Evolutionary conservation across 192 early-diverging fungal species (phyloP).

Genomic region (Phlyctochytrium bullatum): DNA sequence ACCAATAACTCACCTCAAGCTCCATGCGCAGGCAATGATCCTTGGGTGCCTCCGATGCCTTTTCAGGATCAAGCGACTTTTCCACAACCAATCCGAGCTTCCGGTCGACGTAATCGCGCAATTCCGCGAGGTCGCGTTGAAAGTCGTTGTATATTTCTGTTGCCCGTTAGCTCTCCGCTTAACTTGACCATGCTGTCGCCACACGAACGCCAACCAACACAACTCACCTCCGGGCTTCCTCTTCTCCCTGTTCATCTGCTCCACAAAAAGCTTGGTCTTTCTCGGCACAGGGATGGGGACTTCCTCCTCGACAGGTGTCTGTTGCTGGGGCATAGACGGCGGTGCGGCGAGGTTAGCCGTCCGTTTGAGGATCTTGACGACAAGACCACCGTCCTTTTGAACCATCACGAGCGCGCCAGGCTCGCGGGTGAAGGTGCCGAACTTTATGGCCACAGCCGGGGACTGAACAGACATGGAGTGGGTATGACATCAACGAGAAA

Average conservation of each 20-base stretch:
- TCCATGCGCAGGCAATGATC: neutral
- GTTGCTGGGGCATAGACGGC: neutral
- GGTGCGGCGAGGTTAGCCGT: neutral
- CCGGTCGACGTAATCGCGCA: too few species aligned
- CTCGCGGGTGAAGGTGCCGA: conserved; percentile 23
- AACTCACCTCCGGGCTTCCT: conserved; percentile 11
- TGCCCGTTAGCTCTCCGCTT: neutral
- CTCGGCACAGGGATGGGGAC: conserved; percentile 6
- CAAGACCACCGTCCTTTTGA: conserved; percentile 5
- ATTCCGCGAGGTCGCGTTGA: conserved; percentile 11
- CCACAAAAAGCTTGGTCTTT: conserved; percentile 15
- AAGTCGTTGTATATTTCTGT: conserved; percentile 11
- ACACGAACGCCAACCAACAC: neutral
- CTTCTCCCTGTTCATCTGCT: conserved; percentile 14
- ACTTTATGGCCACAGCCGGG: conserved; percentile 9
- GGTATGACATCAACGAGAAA: neutral
- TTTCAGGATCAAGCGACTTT: neutral
- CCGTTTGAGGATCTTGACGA: conserved; percentile 16
- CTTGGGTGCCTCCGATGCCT: neutral
- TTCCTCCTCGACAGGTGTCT: neutral
- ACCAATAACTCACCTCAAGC: neutral
- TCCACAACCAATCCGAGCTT: conserved; percentile 6
- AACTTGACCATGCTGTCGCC: neutral
- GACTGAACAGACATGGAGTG: conserved; percentile 1
- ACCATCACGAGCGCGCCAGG: conserved; percentile 18